Conservation (phyloP, 2,329 filamentous ascomycete species). For the Pseudopithomyces maydicus region DNA sequence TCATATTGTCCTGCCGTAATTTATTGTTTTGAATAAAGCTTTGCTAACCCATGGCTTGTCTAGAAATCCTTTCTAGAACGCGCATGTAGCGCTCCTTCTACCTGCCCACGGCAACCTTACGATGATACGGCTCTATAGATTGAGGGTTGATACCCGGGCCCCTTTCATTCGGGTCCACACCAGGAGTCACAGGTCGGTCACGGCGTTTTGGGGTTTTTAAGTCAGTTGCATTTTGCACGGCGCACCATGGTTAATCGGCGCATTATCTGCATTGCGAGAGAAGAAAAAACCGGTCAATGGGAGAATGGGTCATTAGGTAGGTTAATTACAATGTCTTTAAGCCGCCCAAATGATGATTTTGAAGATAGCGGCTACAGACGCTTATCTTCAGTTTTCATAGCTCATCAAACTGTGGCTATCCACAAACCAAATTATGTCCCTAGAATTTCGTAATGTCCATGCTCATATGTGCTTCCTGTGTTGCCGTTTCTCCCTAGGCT, state of each 20-base stretch:
- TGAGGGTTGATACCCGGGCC: slow-evolving; percentile 8
- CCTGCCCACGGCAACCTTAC: not conserved
- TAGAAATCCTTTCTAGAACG: not conserved
- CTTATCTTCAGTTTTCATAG: too few relatives aligned
- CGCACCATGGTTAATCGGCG: not conserved
- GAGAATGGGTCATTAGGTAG: too few relatives aligned
- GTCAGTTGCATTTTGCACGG: not conserved
- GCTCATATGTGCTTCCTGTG: not conserved
- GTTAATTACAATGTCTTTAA: slow-evolving; percentile 7
- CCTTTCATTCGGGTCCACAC: slow-evolving; percentile 4
- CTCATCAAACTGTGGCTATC: not conserved
- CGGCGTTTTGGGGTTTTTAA: not conserved
- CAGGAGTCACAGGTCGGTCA: not conserved
- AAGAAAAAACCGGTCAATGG: too few relatives aligned
- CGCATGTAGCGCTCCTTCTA: not conserved
- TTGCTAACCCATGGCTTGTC: not conserved
- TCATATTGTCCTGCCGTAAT: not conserved
- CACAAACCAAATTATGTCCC: not conserved
- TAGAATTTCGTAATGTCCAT: not conserved
- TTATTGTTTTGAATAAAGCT: not conserved
- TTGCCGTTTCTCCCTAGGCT: not conserved
- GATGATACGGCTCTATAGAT: slow-evolving; percentile 7
- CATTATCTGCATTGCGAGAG: too few relatives aligned
- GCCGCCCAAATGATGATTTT: too few relatives aligned
- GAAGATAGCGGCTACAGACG: too few relatives aligned